phyloP scores from a whole-genome alignment of 108 stramenopile species.

The Cyclotella atomus region DNA sequence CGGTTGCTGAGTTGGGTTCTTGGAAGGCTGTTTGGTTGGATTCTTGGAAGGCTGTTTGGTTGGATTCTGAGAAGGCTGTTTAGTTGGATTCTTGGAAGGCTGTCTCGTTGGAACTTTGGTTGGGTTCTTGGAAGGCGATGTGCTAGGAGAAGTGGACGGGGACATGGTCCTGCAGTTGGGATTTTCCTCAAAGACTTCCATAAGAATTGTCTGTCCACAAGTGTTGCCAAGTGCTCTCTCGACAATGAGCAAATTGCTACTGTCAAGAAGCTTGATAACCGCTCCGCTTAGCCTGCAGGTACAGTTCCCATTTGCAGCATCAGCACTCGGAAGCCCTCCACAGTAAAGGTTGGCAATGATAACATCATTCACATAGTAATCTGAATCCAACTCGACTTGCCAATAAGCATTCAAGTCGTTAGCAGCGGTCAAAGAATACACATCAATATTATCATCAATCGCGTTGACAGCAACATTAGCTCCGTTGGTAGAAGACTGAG shows the following conservation, averaged over 20 bases:
- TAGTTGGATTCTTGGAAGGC: too few species aligned
- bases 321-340: neutral
- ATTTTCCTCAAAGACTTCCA: neutral
- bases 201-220: neutral
- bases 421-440: neutral
- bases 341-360: neutral
- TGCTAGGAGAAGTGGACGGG: too few species aligned
- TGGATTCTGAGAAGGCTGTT: too few species aligned
- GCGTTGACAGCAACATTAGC: neutral
- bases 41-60: too few species aligned
- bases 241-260: neutral
- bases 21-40: too few species aligned
- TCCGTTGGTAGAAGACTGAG: neutral
- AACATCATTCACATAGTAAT: neutral
- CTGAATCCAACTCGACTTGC: neutral
- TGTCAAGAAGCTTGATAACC: neutral
- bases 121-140: too few species aligned
- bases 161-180: neutral
- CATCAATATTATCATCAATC: neutral
- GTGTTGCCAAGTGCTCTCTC: neutral
- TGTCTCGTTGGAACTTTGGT: too few species aligned
- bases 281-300: neutral
- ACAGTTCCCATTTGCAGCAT: neutral
- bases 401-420: neutral
- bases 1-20: too few species aligned